Base-by-base conservation (phyloP, 1,284 basidiomycete genomes). In the Ganoderma multipileum region DNA sequence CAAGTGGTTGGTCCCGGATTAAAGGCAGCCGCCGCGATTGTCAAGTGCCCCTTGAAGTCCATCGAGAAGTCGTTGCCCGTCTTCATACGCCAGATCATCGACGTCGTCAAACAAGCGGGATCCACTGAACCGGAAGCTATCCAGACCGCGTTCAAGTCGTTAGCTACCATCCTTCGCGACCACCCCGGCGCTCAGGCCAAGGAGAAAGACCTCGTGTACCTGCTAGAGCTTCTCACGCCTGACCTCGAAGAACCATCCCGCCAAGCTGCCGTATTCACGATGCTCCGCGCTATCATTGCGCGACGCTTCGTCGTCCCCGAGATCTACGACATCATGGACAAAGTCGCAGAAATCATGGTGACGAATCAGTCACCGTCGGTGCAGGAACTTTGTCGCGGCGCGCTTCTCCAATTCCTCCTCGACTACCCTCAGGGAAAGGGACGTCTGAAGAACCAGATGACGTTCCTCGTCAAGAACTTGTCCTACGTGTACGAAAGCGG, bases 391-490 rank as follows among this genome's bases (percentile, higher is more conserved):
- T 97, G 95, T 75, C 92, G 98, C 28, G 90, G 93, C 50, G 89
- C 96, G 39, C 87, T 97, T 50, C 88, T 99, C 55, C 95, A 98
- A 77, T 99, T 99, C 86, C 84, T 99, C 68, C 89, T 99, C 50
- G 97, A 99, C 76, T 99, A 99, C 76, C 98, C 98, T 1, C 98
- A 99, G 79, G 98, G 98, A 44, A 94, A 95, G 75, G 94, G 93
- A 1, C 90, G 97, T 2, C 85, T 99, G 14, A 91, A 90, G 70
- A 92, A 91, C 63, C 95, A 95, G 75, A 94, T 99, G 87, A 88
- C 91, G 0, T 98, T 98, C 83, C 86, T 99, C 33, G 95, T 96
- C 30, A 95, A 95, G 79, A 99, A 99, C 78, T 82, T 99, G 33
- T 91, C 95, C 5, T 99, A 99, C 79, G 88, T 92, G 38, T 91